Evolutionary conservation across 2,329 filamentous ascomycete species (phyloP).

Genomic region (Thermoascus crustaceus): DNA sequence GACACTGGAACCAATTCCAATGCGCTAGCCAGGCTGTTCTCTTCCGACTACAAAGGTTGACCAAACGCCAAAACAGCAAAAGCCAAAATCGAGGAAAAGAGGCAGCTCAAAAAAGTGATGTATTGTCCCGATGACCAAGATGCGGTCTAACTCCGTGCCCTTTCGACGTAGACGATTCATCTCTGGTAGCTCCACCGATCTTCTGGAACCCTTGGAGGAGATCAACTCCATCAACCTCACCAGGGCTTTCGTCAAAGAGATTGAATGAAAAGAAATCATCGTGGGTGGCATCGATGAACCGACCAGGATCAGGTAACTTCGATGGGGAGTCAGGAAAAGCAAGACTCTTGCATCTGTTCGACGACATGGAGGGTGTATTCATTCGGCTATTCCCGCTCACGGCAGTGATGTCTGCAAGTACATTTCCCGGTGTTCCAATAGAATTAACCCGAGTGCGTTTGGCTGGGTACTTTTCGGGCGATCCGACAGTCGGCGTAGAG

Average conservation of each 20-base stretch:
- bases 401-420: slow-evolving; percentile 41
- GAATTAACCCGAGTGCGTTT: slow-evolving; percentile 46
- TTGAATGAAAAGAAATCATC: slow-evolving; percentile 43
- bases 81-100: slow-evolving; percentile 2
- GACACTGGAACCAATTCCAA: too few species aligned
- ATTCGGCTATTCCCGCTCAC: slow-evolving; percentile 28
- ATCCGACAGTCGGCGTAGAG: slow-evolving; percentile 37
- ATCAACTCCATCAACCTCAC: slow-evolving; percentile 39
- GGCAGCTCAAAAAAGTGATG: slow-evolving; percentile 23
- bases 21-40: too few species aligned
- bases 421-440: slow-evolving; percentile 40
- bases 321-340: slow-evolving; percentile 34
- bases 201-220: slow-evolving; percentile 42
- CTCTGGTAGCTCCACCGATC: slow-evolving; percentile 33
- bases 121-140: slow-evolving; percentile 25
- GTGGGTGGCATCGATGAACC: slow-evolving; percentile 29
- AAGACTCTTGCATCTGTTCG: slow-evolving; percentile 23
- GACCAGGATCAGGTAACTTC: slow-evolving; percentile 25
- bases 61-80: neutral
- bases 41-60: too few species aligned
- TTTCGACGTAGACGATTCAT: slow-evolving; percentile 23
- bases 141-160: slow-evolving; percentile 22
- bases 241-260: slow-evolving; percentile 37
- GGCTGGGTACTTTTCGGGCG: slow-evolving; percentile 47
- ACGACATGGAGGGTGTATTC: slow-evolving; percentile 25